Evolutionary conservation across 768 basidiomycete genomes (phyloP).

Genomic region (Hirschioporus abietinus): DNA sequence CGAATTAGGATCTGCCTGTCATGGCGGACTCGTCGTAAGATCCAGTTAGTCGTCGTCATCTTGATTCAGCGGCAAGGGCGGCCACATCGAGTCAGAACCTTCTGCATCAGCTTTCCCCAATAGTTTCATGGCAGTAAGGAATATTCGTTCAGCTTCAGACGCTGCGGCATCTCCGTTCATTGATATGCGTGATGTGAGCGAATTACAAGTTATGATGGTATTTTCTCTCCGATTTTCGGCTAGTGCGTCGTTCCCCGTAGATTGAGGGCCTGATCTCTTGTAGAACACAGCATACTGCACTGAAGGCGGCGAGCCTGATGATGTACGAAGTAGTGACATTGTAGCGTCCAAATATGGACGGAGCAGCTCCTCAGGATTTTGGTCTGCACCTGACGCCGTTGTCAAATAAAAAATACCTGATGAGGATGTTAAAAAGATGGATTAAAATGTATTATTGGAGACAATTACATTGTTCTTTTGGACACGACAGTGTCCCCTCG

Average conservation of each 20-base stretch:
- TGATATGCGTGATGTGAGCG: slow-evolving; percentile 33
- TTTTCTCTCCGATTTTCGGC: slow-evolving; percentile 10
- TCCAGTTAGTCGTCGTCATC: not conserved
- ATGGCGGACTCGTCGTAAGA: not conserved
- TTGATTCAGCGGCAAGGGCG: not conserved
- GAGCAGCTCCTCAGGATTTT: slow-evolving; percentile 37
- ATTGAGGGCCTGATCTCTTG: slow-evolving; percentile 17
- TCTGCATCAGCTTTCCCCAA: slow-evolving; percentile 12
- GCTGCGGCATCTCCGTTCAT: slow-evolving; percentile 56
- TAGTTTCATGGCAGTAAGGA: slow-evolving; percentile 38
- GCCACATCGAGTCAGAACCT: not conserved
- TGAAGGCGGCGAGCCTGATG: slow-evolving; percentile 32
- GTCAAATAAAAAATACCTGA: slow-evolving; percentile 58
- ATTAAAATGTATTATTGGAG: not conserved
- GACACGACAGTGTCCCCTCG: slow-evolving; percentile 68
- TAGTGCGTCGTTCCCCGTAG: not conserved
- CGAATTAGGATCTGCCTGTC: not conserved
- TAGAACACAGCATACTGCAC: slow-evolving; percentile 54
- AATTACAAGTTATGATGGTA: slow-evolving; percentile 14
- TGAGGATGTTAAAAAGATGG: slow-evolving; percentile 4
- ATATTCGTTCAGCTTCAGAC: slow-evolving; percentile 49
- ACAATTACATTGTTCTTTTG: slow-evolving; percentile 65
- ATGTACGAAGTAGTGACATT: slow-evolving; percentile 22
- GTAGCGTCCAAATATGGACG: slow-evolving; percentile 53
- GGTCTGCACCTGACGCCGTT: slow-evolving; percentile 30